Percentiles rank a stretch among this genome's conserved stretches.
These are phyloP conservation scores for Juncus inflexus DNA, from an alignment of 176 grass and related monocot genomes.

Conservation along the genomic window DNA sequence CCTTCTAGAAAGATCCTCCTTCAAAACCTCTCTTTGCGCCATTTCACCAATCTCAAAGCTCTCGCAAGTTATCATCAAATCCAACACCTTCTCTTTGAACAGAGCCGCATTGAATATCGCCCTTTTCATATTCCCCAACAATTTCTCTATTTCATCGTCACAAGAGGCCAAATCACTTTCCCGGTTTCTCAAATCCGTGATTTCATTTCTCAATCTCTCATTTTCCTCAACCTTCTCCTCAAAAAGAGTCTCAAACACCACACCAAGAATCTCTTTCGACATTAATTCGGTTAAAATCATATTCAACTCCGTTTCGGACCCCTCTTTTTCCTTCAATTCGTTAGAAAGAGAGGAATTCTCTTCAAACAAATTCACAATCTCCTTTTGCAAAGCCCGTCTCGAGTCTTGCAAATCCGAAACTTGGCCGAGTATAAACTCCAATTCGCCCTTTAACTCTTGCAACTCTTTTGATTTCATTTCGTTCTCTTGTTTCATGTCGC, in stretches of 20 bases:
- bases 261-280: conserved; percentile 50
- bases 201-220: conserved; percentile 41
- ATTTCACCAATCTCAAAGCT: conserved; percentile 77
- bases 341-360: conserved; percentile 63
- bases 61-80: conserved; percentile 64
- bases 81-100: conserved; percentile 78
- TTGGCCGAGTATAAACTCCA: conserved; percentile 64
- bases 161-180: conserved; percentile 55
- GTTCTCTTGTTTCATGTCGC: conserved; percentile 53
- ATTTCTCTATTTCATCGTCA: conserved; percentile 49
- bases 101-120: conserved; percentile 63
- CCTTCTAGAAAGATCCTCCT: conserved; percentile 64
- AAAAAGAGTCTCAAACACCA: conserved; percentile 49
- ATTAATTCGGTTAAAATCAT: conserved; percentile 47
- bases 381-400: conserved; percentile 49
- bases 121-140: conserved; percentile 59
- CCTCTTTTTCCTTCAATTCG: conserved; percentile 47
- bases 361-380: conserved; percentile 56
- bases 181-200: conserved; percentile 45
- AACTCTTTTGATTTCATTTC: conserved; percentile 50
- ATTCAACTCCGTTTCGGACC: conserved; percentile 44
- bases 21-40: conserved; percentile 72
- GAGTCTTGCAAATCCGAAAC: conserved; percentile 67
- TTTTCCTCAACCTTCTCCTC: conserved; percentile 44
- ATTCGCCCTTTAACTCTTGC: conserved; percentile 56